These are phyloP conservation scores for Cercospora sesami DNA, from an alignment of 2,329 filamentous ascomycete species.

Conservation along the genomic window DNA sequence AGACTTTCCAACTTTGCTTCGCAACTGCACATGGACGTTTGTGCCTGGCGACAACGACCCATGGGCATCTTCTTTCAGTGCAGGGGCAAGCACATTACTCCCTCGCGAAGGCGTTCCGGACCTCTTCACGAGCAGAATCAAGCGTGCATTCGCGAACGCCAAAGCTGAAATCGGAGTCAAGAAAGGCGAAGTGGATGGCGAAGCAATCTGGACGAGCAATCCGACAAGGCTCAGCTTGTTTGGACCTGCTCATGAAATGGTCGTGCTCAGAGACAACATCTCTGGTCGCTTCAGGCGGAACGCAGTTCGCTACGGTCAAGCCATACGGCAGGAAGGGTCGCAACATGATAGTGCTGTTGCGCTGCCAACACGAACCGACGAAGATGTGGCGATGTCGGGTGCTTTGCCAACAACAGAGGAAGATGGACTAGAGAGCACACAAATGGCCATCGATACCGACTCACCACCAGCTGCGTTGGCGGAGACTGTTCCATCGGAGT, in stretches of 20 bases:
- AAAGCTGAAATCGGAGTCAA: slow-evolving; percentile 64
- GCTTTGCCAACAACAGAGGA: slow-evolving; percentile 32
- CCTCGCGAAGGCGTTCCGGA: slow-evolving; percentile 75
- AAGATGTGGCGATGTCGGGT: slow-evolving; percentile 34
- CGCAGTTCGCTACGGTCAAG: slow-evolving; percentile 67
- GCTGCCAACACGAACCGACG: slow-evolving; percentile 21
- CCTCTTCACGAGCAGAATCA: slow-evolving; percentile 84
- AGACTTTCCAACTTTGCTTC: slow-evolving; percentile 79
- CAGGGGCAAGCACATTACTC: slow-evolving; percentile 68
- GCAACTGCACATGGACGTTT: slow-evolving; percentile 81
- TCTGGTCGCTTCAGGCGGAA: slow-evolving; percentile 74
- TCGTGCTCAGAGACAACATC: slow-evolving; percentile 84
- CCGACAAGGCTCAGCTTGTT: slow-evolving; percentile 81
- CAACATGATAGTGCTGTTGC: slow-evolving; percentile 13
- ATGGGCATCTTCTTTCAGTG: slow-evolving; percentile 86
- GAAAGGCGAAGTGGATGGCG: slow-evolving; percentile 58
- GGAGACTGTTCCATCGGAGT: slow-evolving; percentile 19
- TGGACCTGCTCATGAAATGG: slow-evolving; percentile 82
- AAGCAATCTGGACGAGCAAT: slow-evolving; percentile 86
- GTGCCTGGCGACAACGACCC: slow-evolving; percentile 96
- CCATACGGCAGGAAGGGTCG: slow-evolving; percentile 36
- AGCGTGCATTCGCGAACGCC: slow-evolving; percentile 74
- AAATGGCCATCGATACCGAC: slow-evolving; percentile 22
- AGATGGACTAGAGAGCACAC: slow-evolving; percentile 17
- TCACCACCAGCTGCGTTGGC: slow-evolving; percentile 16